Evolutionary conservation across 768 basidiomycete genomes (phyloP).

Genomic region (Tephrocybe rancida): DNA sequence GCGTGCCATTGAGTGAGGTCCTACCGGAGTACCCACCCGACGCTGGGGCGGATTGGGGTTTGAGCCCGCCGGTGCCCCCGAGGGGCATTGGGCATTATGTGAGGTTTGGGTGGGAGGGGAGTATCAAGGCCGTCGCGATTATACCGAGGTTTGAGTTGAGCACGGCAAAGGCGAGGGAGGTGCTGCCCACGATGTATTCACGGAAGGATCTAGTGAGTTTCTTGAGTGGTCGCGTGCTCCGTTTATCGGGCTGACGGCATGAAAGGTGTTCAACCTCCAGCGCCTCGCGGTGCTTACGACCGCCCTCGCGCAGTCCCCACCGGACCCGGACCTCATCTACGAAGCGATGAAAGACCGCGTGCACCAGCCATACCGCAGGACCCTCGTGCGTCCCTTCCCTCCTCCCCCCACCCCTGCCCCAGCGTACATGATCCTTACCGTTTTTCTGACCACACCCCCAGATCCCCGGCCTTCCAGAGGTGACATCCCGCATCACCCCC

Average conservation of each 20-base stretch:
- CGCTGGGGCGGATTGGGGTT: constrained; percentile 90
- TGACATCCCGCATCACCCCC: constrained; percentile 88
- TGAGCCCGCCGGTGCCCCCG: constrained; percentile 86
- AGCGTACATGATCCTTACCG: too few species aligned
- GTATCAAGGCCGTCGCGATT: constrained; percentile 91
- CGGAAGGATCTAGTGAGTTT: constrained; percentile 85
- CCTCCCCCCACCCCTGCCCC: not conserved
- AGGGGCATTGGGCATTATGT: constrained; percentile 93
- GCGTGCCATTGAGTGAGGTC: constrained; percentile 94
- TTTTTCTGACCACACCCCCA: too few species aligned
- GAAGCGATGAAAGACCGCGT: constrained; percentile 99
- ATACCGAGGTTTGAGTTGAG: constrained; percentile 95
- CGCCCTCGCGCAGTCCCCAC: constrained; percentile 86
- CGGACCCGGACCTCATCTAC: constrained; percentile 95
- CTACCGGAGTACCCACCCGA: constrained; percentile 94
- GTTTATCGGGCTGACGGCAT: not conserved
- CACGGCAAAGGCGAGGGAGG: constrained; percentile 91
- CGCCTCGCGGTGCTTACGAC: constrained; percentile 95
- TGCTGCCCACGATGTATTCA: constrained; percentile 83
- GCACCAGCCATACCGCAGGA: constrained; percentile 94
- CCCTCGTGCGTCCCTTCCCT: constrained; percentile 57
- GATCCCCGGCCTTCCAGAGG: constrained; percentile 96
- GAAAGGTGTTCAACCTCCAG: constrained; percentile 96
- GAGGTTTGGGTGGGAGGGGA: constrained; percentile 81
- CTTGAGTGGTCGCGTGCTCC: not conserved